phyloP scores from a whole-genome alignment of 192 early-diverging fungal species.

The Entophlyctis helioformis region DNA sequence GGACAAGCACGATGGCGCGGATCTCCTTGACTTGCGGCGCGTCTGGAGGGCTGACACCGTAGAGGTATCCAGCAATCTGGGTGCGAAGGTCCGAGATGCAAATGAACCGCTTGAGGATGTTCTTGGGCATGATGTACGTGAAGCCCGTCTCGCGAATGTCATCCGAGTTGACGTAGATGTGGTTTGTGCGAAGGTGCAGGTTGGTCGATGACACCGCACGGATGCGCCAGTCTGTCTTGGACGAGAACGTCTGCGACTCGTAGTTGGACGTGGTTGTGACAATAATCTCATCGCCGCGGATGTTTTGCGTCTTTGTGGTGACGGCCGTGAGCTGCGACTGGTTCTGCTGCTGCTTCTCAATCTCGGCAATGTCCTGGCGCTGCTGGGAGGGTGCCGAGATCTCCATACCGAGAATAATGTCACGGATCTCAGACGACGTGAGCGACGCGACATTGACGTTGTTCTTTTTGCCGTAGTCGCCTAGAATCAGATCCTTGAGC shows the following conservation, averaged over 20 bases:
- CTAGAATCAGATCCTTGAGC: conserved; percentile 94
- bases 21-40: conserved; percentile 94
- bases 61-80: conserved; percentile 91
- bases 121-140: conserved; percentile 97
- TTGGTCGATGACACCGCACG: conserved; percentile 96
- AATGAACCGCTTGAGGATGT: conserved; percentile 93
- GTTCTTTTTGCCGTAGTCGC: conserved; percentile 99
- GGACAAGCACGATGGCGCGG: conserved; percentile 84
- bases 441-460: conserved; percentile 93
- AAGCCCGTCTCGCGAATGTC: conserved; percentile 90
- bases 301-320: conserved; percentile 92
- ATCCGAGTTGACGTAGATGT: conserved; percentile 92
- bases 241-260: conserved; percentile 93
- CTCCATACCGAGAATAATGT: conserved; percentile 99
- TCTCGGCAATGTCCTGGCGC: conserved; percentile 95
- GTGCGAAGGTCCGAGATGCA: conserved; percentile 87
- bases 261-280: conserved; percentile 96
- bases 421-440: conserved; percentile 92
- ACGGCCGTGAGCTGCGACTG: conserved; percentile 89
- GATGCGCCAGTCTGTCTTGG: conserved; percentile 98
- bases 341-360: conserved; percentile 90
- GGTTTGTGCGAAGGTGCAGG: conserved; percentile 85
- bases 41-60: conserved; percentile 80
- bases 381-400: conserved; percentile 93
- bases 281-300: conserved; percentile 96